These are phyloP conservation scores for Solanum chacoense DNA, from an alignment of 305 asterid genomes.

Conservation along the genomic window DNA sequence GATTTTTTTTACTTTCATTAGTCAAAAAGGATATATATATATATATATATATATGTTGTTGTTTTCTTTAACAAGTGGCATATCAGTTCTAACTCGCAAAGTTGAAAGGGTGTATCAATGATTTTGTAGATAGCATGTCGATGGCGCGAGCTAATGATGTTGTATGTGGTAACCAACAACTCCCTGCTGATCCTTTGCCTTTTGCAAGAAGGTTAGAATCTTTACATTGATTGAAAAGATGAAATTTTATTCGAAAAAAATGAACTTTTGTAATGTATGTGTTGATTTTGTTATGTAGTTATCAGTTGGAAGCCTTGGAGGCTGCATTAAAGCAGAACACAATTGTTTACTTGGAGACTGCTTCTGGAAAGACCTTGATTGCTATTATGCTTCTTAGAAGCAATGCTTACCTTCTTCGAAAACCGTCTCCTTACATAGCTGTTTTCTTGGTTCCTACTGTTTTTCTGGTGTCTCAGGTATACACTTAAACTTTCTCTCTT, in stretches of 20 bases:
- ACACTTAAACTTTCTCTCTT: background rate
- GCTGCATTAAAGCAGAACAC: slow-evolving; percentile 55
- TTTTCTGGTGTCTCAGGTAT: slow-evolving; percentile 64
- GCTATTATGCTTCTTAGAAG: slow-evolving; percentile 77
- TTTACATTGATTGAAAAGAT: background rate
- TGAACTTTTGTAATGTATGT: background rate
- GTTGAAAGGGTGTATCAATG: background rate
- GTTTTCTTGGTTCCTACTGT: slow-evolving; percentile 78
- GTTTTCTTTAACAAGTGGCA: too few relatives aligned
- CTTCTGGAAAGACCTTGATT: slow-evolving; percentile 72
- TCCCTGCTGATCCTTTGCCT: background rate
- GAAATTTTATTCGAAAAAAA: background rate
- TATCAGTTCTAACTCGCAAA: too few relatives aligned
- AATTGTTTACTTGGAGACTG: slow-evolving; percentile 66
- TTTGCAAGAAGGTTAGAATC: background rate
- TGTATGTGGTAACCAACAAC: background rate
- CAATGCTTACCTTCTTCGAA: slow-evolving; percentile 40
- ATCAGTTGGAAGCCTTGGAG: slow-evolving; percentile 74
- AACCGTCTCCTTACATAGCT: slow-evolving; percentile 50
- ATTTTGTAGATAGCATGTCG: background rate
- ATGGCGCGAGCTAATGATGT: background rate
- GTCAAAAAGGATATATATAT: background rate
- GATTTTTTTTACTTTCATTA: background rate
- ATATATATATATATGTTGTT: too few relatives aligned
- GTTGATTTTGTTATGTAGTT: slow-evolving; percentile 28